Evolutionary conservation across 306 rosid species (phyloP).

Genomic region (Citrullus colocynthis): DNA sequence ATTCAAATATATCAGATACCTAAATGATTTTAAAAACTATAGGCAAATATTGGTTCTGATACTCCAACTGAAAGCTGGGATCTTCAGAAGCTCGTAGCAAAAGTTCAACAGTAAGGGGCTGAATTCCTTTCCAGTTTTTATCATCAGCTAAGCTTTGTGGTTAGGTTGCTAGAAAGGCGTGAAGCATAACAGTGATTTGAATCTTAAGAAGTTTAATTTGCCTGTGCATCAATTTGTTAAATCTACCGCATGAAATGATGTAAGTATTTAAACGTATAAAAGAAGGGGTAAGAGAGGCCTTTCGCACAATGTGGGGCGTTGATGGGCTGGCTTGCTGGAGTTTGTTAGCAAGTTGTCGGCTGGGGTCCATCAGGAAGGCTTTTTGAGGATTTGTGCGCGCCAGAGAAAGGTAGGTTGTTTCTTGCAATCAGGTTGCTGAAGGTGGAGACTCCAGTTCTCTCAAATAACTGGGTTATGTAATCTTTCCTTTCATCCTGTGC

Average conservation of each 20-base stretch:
- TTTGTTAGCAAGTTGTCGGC: no score
- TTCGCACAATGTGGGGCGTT: no score
- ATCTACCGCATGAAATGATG: background rate
- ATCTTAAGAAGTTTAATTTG: background rate
- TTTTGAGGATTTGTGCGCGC: no score
- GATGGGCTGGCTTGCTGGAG: no score
- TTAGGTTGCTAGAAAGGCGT: background rate
- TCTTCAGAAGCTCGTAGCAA: conserved; percentile 78
- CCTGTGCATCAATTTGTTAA: background rate
- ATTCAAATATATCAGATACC: background rate
- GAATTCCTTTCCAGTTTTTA: conserved; percentile 14
- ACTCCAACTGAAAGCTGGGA: conserved; percentile 89
- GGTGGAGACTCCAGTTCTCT: no score
- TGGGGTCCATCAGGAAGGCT: no score
- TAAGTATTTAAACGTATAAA: no score
- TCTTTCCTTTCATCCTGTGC: no score
- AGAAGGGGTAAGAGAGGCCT: no score
- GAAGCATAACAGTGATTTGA: background rate
- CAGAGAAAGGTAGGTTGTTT: no score
- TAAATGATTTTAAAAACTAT: conserved; percentile 8
- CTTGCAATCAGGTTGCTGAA: no score
- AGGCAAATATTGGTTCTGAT: conserved; percentile 93
- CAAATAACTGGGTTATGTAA: no score
- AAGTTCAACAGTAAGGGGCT: conserved; percentile 83
- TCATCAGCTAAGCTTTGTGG: background rate